Evolutionary conservation across 306 rosid genomes (phyloP), one percentile per base, ranked within the genome.

Genomic region (Ammopiptanthus mongolicus): DNA sequence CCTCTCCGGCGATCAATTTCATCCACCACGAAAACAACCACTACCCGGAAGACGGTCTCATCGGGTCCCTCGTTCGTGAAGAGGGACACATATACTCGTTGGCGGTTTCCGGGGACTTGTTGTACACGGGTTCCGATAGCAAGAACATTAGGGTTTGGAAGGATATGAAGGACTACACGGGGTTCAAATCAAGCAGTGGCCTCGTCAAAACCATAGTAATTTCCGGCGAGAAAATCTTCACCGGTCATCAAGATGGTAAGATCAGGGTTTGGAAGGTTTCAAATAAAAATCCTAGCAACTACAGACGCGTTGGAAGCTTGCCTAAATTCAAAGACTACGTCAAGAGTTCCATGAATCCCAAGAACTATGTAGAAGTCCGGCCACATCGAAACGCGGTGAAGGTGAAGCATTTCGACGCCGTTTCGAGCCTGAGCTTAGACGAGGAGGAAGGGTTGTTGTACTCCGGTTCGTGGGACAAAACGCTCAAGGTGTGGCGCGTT

Each of bases 171-270:
- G 99, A 95, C 4, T 89, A 65, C 58, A 58, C 96, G 0, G 99
- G 99, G 0, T 92, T 95, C 59, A 95, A 92, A 82, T 95, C 96
- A 0, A 88, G 64, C 41, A 92, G 97, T 17, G 99, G 97, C 0
- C 81, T 95, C 7, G 96, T 92, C 0, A 95, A 95, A 73, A 69
- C 97, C 13, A 95, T 95, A 0, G 87, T 95, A 0, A 75, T 92
- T 5, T 85, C 83, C 6, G 89, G 88, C 0, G 92, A 81, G 0
- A 83, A 67, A 8, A 87, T 92, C 67, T 95, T 90, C 73, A 92
- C 99, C 1, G 99, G 99, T 14, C 99, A 95, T 31, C 97, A 95
- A 75, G 99, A 95, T 52, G 99, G 99, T 0, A 95, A 95, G 44
- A 95, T 95, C 79, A 86, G 99, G 5, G 77, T 95, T 3, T 95